A percentile compares a stretch with the other conserved stretches of the same genome.
Evolutionary conservation across 148 eudicot species (phyloP).

Genomic region (Euryodendron excelsum): DNA sequence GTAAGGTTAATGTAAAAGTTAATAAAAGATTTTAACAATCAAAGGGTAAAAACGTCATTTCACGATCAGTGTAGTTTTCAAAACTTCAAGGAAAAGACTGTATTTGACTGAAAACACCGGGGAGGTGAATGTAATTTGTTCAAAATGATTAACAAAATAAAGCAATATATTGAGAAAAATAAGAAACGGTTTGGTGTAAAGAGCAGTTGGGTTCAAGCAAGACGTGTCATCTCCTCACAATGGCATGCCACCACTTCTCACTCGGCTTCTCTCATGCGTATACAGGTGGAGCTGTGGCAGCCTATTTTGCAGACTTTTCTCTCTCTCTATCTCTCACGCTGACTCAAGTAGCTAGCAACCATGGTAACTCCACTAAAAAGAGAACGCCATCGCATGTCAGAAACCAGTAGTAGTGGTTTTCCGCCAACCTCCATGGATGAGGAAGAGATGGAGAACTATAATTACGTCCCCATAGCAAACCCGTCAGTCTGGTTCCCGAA

Average conservation of each 20-base stretch:
- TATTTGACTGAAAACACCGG: too few relatives aligned
- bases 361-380: background rate
- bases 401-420: background rate
- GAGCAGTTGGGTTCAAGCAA: too few relatives aligned
- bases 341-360: background rate
- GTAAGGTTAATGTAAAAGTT: too few relatives aligned
- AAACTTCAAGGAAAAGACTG: too few relatives aligned
- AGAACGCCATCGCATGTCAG: background rate
- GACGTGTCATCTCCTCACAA: background rate
- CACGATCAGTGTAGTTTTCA: too few relatives aligned
- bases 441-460: background rate
- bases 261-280: slow-evolving; percentile 3
- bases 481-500: slow-evolving; percentile 35
- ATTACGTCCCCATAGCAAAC: slow-evolving; percentile 19
- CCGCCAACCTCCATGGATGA: slow-evolving; percentile 5
- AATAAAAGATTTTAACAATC: too few relatives aligned
- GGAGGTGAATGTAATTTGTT: too few relatives aligned
- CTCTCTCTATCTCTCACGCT: slow-evolving; percentile 7
- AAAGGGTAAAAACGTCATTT: too few relatives aligned
- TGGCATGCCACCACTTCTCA: slow-evolving; percentile 12
- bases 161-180: too few relatives aligned
- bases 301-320: background rate
- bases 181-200: too few relatives aligned
- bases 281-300: slow-evolving; percentile 5
- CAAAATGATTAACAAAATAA: too few relatives aligned